phyloP scores from a whole-genome alignment of 106 monocot species.

The Dendrobium huoshanense region DNA sequence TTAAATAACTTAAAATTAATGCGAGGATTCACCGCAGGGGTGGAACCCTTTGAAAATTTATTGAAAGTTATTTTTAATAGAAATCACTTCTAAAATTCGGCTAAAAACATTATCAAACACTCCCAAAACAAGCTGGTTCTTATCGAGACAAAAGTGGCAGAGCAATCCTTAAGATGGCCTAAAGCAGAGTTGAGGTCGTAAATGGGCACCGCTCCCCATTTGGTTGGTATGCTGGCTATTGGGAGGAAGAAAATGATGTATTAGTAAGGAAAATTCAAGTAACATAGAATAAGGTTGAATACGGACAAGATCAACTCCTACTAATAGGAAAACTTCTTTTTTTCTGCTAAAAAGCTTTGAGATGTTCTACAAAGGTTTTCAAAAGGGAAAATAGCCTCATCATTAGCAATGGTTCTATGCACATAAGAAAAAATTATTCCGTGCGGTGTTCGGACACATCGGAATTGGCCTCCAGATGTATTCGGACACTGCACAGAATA shows the following conservation, averaged over 20 bases:
- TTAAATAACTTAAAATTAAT: too few relatives aligned
- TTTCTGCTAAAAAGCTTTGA: neutral
- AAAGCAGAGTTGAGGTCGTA: neutral
- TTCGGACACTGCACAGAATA: too few relatives aligned
- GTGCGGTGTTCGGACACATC: too few relatives aligned
- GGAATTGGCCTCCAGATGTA: too few relatives aligned
- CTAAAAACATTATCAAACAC: too few relatives aligned
- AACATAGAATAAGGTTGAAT: neutral
- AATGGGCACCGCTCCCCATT: neutral
- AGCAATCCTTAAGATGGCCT: neutral
- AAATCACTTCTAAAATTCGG: too few relatives aligned
- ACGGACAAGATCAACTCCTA: neutral
- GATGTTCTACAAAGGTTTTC: constrained; percentile 12
- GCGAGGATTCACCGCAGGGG: too few relatives aligned
- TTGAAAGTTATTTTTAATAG: too few relatives aligned
- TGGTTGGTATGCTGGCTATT: neutral
- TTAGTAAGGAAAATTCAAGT: neutral
- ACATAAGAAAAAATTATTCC: neutral
- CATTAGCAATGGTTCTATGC: constrained; percentile 22
- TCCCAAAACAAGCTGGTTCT: too few relatives aligned
- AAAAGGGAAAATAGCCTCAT: constrained; percentile 25
- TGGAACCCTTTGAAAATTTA: neutral
- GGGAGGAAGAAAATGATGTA: constrained; percentile 4
- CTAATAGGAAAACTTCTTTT: neutral
- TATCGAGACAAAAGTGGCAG: too few relatives aligned